A percentile compares a stretch with the other conserved stretches of the same genome.
Evolutionary conservation across 805 yeast species (phyloP).

Genomic region (Brettanomyces anomalus): DNA sequence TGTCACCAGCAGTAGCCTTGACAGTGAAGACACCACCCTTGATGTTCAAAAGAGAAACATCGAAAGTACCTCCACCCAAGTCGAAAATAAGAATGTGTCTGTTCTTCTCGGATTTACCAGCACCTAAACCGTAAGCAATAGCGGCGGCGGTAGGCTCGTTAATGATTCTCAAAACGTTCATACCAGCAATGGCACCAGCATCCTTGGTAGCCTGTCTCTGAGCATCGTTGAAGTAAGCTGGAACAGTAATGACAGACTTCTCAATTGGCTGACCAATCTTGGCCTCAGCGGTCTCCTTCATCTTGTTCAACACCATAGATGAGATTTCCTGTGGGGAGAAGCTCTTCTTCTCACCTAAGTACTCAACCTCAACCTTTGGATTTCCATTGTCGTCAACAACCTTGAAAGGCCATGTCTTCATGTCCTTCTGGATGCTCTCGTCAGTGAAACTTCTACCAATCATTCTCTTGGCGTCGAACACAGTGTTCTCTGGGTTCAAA

Average conservation of each 20-base stretch:
- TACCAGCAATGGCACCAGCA: slow-evolving; percentile 75
- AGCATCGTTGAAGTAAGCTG: slow-evolving; percentile 74
- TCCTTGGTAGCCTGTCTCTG: slow-evolving; percentile 79
- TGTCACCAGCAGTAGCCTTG: slow-evolving; percentile 98
- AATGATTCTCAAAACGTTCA: slow-evolving; percentile 67
- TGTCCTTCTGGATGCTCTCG: slow-evolving; percentile 74
- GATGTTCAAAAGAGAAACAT: slow-evolving; percentile 86
- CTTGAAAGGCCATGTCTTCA: slow-evolving; percentile 85
- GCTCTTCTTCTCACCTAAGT: slow-evolving; percentile 58
- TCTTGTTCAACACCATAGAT: slow-evolving; percentile 70
- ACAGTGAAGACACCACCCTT: slow-evolving; percentile 97
- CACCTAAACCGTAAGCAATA: slow-evolving; percentile 97
- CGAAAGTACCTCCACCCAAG: slow-evolving; percentile 99
- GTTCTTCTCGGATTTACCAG: slow-evolving; percentile 72
- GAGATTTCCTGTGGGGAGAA: slow-evolving; percentile 72
- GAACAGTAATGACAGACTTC: slow-evolving; percentile 71
- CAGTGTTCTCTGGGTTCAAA: slow-evolving; percentile 68
- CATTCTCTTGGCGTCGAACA: slow-evolving; percentile 77
- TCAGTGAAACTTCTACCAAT: slow-evolving; percentile 74
- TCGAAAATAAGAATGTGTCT: slow-evolving; percentile 88
- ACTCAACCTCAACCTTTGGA: slow-evolving; percentile 64
- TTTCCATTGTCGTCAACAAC: slow-evolving; percentile 55
- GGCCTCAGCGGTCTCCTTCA: slow-evolving; percentile 77
- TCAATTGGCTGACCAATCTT: slow-evolving; percentile 63
- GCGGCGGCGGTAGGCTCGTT: slow-evolving; percentile 95